Base-by-base conservation (phyloP, 768 basidiomycete genomes). In the Suillus plorans region DNA sequence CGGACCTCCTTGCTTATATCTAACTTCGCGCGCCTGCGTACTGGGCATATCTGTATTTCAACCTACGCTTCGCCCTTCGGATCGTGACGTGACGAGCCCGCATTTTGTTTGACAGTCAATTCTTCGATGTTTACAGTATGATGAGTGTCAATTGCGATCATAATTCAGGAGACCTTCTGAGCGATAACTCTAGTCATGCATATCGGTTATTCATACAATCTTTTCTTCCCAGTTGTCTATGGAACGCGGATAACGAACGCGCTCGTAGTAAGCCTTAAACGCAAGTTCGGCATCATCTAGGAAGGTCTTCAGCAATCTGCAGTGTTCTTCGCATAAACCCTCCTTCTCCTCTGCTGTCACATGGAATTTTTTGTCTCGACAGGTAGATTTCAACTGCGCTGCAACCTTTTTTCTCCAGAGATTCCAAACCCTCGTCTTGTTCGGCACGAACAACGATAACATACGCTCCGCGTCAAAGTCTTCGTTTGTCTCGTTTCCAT, bases 321-420 rank as follows among this genome's bases (percentile, higher is more conserved):
- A 20, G 2, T 73, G 67, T 12, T n/a, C 57, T 18, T 69, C 42
- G n/a, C 13, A 42, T 18, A 73, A 63, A 25, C 47, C 16, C 8
- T 47, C 18, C 7, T 10, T 45, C 31, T 73, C 72, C 7, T 68
- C 45, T 18, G 65, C 63, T 41, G 42, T 45, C 34, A 61, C 4
- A 61, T 67, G 55, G 44, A 64, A 59, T 13, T 39, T 47, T 10
- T 36, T 47, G 10, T 62, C 12, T 28, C 14, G 39, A 10, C 4
- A 20, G 2, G 61, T n/a, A 18, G 61, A 67, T n/a, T 64, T n/a
- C 61, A 73, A 67, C 63, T 73, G 66, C 0, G 58, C 2, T 31
- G 70, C 22, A 37, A 73, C 71, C 64, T 69, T 76, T 0, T 53
- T 37, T 56, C 69, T 72, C 74, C 72, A 73, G 36, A 55, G 66